Evolutionary conservation across 2,329 filamentous ascomycete genomes (phyloP).

Genomic region (Tolypocladium ovalisporum): DNA sequence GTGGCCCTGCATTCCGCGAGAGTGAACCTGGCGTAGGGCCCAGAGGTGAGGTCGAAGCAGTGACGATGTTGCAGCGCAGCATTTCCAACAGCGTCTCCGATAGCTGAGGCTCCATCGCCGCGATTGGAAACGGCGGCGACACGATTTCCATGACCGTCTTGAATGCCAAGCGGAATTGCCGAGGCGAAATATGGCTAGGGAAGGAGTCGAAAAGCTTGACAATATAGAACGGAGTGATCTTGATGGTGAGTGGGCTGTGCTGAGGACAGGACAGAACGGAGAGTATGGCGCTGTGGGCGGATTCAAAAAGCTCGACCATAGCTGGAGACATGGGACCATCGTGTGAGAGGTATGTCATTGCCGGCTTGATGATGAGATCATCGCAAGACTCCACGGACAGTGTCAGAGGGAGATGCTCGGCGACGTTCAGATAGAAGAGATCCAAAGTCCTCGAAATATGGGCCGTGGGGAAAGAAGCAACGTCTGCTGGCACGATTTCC

Average conservation of each 20-base stretch:
- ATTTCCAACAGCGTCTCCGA: slow-evolving; percentile 74
- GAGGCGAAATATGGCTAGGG: slow-evolving; percentile 63
- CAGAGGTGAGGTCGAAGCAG: slow-evolving; percentile 34
- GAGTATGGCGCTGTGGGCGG: slow-evolving; percentile 73
- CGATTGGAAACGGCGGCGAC: slow-evolving; percentile 66
- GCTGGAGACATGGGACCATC: slow-evolving; percentile 30
- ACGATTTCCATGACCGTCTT: slow-evolving; percentile 75
- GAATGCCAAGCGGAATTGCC: slow-evolving; percentile 84
- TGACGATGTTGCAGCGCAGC: slow-evolving; percentile 48
- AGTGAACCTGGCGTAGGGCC: slow-evolving; percentile 27
- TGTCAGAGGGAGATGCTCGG: slow-evolving; percentile 69
- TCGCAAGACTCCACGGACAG: slow-evolving; percentile 59
- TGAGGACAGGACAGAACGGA: slow-evolving; percentile 72
- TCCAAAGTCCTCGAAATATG: slow-evolving; percentile 60
- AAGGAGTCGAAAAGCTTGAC: slow-evolving; percentile 72
- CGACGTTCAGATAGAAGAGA: slow-evolving; percentile 78
- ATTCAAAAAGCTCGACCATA: slow-evolving; percentile 62
- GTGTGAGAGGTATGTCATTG: slow-evolving; percentile 58
- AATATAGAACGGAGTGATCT: slow-evolving; percentile 73
- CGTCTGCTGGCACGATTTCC: slow-evolving; percentile 38
- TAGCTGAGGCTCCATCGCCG: slow-evolving; percentile 63
- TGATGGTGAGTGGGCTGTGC: slow-evolving; percentile 58
- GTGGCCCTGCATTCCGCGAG: slow-evolving; percentile 16
- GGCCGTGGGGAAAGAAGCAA: slow-evolving; percentile 16
- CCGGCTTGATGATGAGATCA: slow-evolving; percentile 60